These are phyloP conservation scores for Microcera coccophila DNA, from an alignment of 2,329 filamentous ascomycete species.

Conservation along the genomic window DNA sequence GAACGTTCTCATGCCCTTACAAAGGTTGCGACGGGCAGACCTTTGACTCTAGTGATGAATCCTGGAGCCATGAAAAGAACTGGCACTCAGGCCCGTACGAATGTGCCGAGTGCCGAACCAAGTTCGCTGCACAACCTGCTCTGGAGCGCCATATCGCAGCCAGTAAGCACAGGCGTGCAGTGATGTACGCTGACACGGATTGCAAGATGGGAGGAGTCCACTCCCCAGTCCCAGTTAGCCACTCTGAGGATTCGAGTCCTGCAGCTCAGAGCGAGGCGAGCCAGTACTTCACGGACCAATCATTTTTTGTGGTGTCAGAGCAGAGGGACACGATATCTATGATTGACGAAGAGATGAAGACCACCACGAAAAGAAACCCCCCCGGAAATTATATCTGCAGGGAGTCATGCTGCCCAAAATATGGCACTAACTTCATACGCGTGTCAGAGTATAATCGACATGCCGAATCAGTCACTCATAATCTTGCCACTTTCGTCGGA, in stretches of 20 bases:
- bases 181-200: constrained; percentile 7
- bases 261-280: too few species aligned
- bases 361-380: too few species aligned
- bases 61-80: background rate
- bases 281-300: too few species aligned
- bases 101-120: background rate
- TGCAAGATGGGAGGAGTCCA: constrained; percentile 4
- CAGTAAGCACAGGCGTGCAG: constrained; percentile 5
- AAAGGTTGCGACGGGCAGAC: background rate
- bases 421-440: constrained; percentile 13
- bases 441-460: constrained; percentile 18
- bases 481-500: constrained; percentile 9
- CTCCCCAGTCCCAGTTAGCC: too few species aligned
- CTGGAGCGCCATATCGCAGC: constrained; percentile 8
- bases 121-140: background rate
- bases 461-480: constrained; percentile 5
- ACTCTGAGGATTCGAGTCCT: too few species aligned
- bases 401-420: constrained; percentile 17
- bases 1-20: background rate
- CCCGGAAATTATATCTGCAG: constrained; percentile 8
- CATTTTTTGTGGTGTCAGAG: too few species aligned
- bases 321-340: too few species aligned
- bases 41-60: background rate
- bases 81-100: background rate
- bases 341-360: too few species aligned